phyloP scores from a whole-genome alignment of 2,329 filamentous ascomycete genomes.

The Ophiostoma tasmaniense region DNA sequence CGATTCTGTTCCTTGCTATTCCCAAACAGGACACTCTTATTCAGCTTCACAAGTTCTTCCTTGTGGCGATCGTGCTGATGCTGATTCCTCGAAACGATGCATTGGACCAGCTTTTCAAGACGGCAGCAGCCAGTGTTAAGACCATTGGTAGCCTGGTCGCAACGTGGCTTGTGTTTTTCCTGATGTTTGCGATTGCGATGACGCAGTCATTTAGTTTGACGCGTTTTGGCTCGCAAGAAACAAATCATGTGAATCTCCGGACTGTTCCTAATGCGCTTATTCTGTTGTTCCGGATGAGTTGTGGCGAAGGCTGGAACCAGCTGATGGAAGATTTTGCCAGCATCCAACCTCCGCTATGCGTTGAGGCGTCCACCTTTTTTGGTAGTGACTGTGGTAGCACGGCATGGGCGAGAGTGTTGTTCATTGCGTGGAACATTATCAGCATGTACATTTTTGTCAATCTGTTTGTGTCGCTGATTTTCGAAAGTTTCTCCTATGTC shows the following conservation, averaged over 20 bases:
- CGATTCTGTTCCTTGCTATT: constrained; percentile 63
- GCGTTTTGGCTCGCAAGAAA: constrained; percentile 66
- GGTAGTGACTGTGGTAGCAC: constrained; percentile 87
- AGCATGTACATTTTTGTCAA: constrained; percentile 99
- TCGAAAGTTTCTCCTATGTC: constrained; percentile 98
- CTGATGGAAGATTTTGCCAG: constrained; percentile 92
- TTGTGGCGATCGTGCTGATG: constrained; percentile 81
- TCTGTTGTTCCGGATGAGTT: constrained; percentile 84
- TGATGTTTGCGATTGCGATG: constrained; percentile 92
- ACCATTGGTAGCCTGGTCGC: constrained; percentile 86
- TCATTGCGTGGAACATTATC: constrained; percentile 96
- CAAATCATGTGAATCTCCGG: constrained; percentile 79
- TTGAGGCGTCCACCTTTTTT: constrained; percentile 63
- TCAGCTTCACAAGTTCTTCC: constrained; percentile 85
- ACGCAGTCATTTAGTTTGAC: constrained; percentile 95
- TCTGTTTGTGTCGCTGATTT: constrained; percentile 95
- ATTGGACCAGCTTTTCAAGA: constrained; percentile 97
- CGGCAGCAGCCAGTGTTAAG: constrained; percentile 84
- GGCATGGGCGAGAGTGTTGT: constrained; percentile 78
- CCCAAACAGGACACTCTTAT: constrained; percentile 55
- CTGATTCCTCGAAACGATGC: constrained; percentile 95
- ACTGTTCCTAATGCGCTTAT: constrained; percentile 91
- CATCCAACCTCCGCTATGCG: constrained; percentile 73
- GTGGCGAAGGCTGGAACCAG: constrained; percentile 92
- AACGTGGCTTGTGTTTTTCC: constrained; percentile 94